A percentile compares a stretch with the other conserved stretches of the same genome.
Evolutionary conservation across 495 filamentous ascomycete genomes (phyloP).

Genomic region (Lasiosphaeria miniovina): DNA sequence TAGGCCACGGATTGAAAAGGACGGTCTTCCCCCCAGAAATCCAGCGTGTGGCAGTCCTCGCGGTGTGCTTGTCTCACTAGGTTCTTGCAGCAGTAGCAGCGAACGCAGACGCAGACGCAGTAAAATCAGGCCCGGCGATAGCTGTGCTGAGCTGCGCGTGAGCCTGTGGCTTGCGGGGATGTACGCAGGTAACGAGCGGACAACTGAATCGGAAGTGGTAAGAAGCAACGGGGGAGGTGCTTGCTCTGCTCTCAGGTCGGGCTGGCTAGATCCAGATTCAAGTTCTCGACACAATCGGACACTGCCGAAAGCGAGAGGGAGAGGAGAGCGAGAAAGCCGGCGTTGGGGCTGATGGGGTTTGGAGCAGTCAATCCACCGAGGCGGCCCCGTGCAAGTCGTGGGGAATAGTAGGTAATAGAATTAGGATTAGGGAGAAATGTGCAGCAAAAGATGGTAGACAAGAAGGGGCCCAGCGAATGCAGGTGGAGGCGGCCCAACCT

Average conservation of each 20-base stretch:
- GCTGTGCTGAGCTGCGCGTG: background rate
- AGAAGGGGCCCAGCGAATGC: conserved; percentile 2
- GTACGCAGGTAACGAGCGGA: conserved; percentile 12
- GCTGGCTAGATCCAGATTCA: background rate
- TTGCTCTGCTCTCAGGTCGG: background rate
- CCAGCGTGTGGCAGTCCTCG: conserved; percentile 3
- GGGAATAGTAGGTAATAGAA: conserved; percentile 10
- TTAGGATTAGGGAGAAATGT: conserved; percentile 15
- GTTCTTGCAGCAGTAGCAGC: conserved; percentile 6
- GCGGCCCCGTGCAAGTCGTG: conserved; percentile 7
- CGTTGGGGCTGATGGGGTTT: background rate
- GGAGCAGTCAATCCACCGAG: background rate
- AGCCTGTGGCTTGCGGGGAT: background rate
- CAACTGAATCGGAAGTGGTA: conserved; percentile 2
- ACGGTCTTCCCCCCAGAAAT: conserved; percentile 9
- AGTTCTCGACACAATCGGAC: background rate
- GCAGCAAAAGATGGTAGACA: conserved; percentile 7
- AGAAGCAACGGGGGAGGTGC: background rate
- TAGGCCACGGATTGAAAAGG: conserved; percentile 15
- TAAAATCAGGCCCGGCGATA: background rate
- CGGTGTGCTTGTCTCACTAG: background rate
- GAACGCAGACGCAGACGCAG: background rate
- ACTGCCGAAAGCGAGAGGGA: background rate
- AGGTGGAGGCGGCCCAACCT: conserved; percentile 13
- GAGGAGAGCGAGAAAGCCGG: background rate